Conservation (phyloP, 2,329 filamentous ascomycete genomes). For the Trichoderma sp. region DNA sequence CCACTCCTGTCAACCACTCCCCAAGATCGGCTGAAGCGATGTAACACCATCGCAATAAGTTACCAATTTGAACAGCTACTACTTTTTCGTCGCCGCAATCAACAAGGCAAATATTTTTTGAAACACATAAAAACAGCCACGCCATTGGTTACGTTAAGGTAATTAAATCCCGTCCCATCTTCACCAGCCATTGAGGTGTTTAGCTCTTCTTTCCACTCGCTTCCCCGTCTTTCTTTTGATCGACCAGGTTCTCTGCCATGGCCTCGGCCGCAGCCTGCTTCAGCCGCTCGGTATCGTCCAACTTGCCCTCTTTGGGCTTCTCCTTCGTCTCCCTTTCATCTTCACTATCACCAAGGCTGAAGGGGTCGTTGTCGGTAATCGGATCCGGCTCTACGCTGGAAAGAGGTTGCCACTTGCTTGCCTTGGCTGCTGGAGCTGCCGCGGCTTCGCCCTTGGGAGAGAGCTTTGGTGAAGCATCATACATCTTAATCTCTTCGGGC, state of each 20-base stretch:
- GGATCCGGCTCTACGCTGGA: conserved; percentile 78
- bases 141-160: conserved; percentile 1
- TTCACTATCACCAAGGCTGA: conserved; percentile 92
- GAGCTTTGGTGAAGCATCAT: conserved; percentile 60
- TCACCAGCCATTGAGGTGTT: background rate
- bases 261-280: conserved; percentile 64
- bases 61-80: background rate
- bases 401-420: conserved; percentile 96
- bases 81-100: background rate
- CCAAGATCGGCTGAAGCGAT: background rate
- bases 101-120: background rate
- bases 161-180: background rate
- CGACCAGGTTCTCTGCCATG: conserved; percentile 55
- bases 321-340: conserved; percentile 68
- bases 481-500: conserved; percentile 77
- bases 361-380: conserved; percentile 88
- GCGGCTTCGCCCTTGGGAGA: conserved; percentile 49
- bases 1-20: background rate
- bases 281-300: conserved; percentile 58
- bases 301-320: conserved; percentile 53
- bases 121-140: conserved; percentile 3
- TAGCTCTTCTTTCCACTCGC: conserved; percentile 37
- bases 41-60: background rate
- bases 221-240: conserved; percentile 34
- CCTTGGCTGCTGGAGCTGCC: conserved; percentile 56